Evolutionary conservation across 495 filamentous ascomycete species (phyloP).

Genomic region (Xanthoparmelia taractica): DNA sequence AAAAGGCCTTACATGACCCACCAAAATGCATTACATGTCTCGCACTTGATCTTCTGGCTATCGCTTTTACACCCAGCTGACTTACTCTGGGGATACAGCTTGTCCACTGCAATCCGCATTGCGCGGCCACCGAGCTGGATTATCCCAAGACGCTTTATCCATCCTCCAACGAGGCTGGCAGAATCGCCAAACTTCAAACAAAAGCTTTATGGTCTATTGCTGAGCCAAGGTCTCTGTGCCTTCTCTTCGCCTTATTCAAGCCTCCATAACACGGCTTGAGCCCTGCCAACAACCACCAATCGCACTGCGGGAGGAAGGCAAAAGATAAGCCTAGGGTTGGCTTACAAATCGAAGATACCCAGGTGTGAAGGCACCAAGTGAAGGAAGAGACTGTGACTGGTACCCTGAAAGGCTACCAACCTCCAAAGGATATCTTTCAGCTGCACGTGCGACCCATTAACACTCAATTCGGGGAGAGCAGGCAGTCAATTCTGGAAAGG

Average conservation of each 20-base stretch:
- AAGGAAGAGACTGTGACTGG: neutral
- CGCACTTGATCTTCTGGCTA: neutral
- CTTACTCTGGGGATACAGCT: slow-evolving; percentile 1
- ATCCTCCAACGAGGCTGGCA: slow-evolving; percentile 18
- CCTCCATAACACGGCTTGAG: slow-evolving; percentile 42
- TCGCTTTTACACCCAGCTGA: neutral
- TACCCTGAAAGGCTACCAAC: neutral
- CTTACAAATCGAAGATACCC: slow-evolving; percentile 28
- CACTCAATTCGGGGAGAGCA: slow-evolving; percentile 2
- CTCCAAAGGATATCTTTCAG: neutral
- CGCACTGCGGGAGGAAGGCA: slow-evolving; percentile 13
- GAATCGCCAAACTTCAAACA: slow-evolving; percentile 10
- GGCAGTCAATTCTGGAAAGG: neutral
- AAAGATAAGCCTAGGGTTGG: slow-evolving; percentile 38
- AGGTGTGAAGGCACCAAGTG: slow-evolving; percentile 1
- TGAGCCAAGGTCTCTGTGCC: slow-evolving; percentile 30
- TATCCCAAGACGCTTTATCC: slow-evolving; percentile 13
- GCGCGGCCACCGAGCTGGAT: slow-evolving; percentile 24
- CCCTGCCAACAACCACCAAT: neutral
- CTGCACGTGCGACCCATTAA: neutral
- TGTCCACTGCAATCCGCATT: slow-evolving; percentile 3
- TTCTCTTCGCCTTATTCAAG: slow-evolving; percentile 48
- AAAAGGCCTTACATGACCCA: neutral
- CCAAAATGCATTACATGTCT: neutral
- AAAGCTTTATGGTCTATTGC: slow-evolving; percentile 22